Evolutionary conservation across 352 stramenopile genomes (phyloP), one percentile per base, ranked within the genome.

Genomic region (Pythium dissimile): DNA sequence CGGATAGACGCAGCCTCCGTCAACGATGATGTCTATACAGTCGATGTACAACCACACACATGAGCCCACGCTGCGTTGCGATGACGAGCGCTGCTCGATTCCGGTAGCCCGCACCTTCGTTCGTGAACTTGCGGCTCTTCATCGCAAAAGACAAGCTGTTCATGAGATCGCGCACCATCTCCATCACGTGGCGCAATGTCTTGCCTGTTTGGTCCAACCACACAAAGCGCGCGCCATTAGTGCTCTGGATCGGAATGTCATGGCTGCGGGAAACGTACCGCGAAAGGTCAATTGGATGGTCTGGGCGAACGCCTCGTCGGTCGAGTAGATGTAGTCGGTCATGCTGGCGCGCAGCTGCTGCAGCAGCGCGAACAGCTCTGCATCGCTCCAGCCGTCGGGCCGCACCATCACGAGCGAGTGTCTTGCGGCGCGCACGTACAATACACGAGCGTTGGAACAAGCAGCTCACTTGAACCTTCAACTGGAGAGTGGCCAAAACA

Each of bases 51-150:
- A 23, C 23, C 16, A 34, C 15, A 51, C 16, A 37, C 7, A 37
- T 15, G 37, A 13, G 13, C 18, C 16, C 12, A 34, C 32, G 31
- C 24, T 16, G 37, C 35, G 11, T 16, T 6, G 20, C 35, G 35
- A 10, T 18, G 11, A 42, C 6, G 3, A 18, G 6, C 11, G 20
- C 9, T 7, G 11, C 1, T 26, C 7, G 23, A 12, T 15, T 26
- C 4, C 15, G 9, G 15, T 35, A 12, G 24, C 12, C 3, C 39
- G 30, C 50, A 89, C 81, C 72, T 55, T 89, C 77, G 23, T 72
- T 87, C 16, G 67, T 69, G 59, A 92, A 88, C 46, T 79, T 77
- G 47, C 84, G 81, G 21, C 75, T 92, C 54, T 77, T 78, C 34
- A 92, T 62, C 43, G 67, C 67, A 11, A 92, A 58, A 13, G 67